Conservation (phyloP, 2,329 filamentous ascomycete species). For the Colletotrichum sp. region DNA sequence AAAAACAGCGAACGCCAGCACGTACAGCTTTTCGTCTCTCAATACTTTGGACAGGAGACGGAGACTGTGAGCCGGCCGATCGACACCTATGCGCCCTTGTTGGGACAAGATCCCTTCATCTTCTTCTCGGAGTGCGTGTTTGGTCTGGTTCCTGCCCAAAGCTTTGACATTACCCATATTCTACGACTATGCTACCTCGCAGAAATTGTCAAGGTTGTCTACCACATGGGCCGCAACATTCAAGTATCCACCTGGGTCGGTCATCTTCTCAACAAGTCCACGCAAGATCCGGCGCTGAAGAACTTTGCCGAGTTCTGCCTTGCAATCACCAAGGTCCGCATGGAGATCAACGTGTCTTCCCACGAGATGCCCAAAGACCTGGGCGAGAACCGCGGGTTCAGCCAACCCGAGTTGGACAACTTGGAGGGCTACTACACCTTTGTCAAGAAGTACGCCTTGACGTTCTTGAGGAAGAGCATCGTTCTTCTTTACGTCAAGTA, state of each 20-base stretch:
- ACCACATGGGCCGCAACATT: conserved; percentile 61
- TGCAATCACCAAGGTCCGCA: conserved; percentile 48
- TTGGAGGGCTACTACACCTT: conserved; percentile 62
- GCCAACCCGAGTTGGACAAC: conserved; percentile 59
- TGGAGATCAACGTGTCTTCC: conserved; percentile 43
- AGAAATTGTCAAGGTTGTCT: conserved; percentile 85
- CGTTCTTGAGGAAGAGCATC: conserved; percentile 84
- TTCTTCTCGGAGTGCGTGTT: conserved; percentile 83
- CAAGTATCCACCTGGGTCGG: conserved; percentile 54
- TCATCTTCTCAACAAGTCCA: conserved; percentile 45
- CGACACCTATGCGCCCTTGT: conserved; percentile 60
- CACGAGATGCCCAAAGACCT: conserved; percentile 30
- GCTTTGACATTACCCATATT: conserved; percentile 78
- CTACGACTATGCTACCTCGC: conserved; percentile 87
- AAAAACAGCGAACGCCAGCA: conserved; percentile 75
- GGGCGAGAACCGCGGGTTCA: conserved; percentile 53
- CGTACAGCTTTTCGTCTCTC: conserved; percentile 74
- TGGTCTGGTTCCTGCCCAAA: conserved; percentile 69
- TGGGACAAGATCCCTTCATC: conserved; percentile 75
- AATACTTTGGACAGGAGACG: conserved; percentile 51
- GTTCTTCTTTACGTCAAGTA: conserved; percentile 88
- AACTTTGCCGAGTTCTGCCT: conserved; percentile 63
- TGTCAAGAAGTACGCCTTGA: conserved; percentile 83
- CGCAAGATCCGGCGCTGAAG: conserved; percentile 51
- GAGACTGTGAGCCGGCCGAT: conserved; percentile 44